Evolutionary conservation across 257 asterid species (phyloP), one percentile per base, ranked within the genome.

Genomic region (Solanum okadae): DNA sequence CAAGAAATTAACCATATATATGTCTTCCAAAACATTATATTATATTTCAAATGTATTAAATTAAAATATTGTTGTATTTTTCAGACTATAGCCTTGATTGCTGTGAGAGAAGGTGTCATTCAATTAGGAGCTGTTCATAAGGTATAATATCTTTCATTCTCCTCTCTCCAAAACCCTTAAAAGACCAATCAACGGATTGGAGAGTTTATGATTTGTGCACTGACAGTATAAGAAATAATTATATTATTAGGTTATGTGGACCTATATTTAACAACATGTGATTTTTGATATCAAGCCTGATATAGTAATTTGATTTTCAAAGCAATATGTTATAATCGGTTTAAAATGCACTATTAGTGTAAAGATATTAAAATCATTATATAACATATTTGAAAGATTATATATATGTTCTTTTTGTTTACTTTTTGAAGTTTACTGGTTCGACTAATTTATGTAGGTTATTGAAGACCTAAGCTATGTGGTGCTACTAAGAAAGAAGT

Each of bases 31-130:
- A 81, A 81, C 35, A 78, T 40, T 46, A 81, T 27, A 27, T 81
- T 44, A 81, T 27, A 46, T 81, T 9, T 42, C 38, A 79, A 12
- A 40, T 40, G 35, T 14, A 5, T 40, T 8, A 15, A 56, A 25
- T 25, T 29, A 44, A 44, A 27, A 38, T 25, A 14, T 85, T 85
- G 2, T 5, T 35, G 31, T 15, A 67, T 70, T 8, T 82, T 29
- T 71, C 95, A 97, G 99, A 97, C 98, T 12, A 97, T 97, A 88
- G 99, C 99, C 34, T 90, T 97, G 95, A 95, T 97, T 92, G 99
- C 99, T 91, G 99, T 96, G 81, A 94, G 98, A 93, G 99, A 96
- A 95, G 99, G 99, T 87, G 98, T 96, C 5, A 94, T 96, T 89
- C 99, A 97, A 78, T 90, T 97, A 86, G 99, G 99, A 91, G 93